Evolutionary conservation across 2,329 filamentous ascomycete genomes (phyloP).

Genomic region (Aspergillus eucalypticola): DNA sequence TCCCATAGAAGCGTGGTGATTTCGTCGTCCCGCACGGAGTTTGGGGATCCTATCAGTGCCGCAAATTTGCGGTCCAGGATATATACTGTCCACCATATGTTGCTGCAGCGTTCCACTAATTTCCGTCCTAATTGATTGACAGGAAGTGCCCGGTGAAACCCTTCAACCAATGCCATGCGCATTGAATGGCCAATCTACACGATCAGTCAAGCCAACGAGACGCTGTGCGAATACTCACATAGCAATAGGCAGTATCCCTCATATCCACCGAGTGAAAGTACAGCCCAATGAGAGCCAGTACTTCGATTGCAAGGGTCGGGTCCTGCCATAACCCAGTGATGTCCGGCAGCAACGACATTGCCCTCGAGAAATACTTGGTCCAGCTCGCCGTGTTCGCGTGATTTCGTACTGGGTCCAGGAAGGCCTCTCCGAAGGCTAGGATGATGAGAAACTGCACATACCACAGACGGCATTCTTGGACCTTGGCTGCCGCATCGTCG

Average conservation of each 20-base stretch:
- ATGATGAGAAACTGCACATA: conserved; percentile 55
- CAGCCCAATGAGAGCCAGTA: conserved; percentile 52
- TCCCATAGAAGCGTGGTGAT: conserved; percentile 47
- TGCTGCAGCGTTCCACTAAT: conserved; percentile 51
- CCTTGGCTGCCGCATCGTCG: conserved; percentile 29
- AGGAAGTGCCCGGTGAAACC: conserved; percentile 57
- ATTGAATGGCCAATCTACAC: conserved; percentile 57
- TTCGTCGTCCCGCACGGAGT: conserved; percentile 53
- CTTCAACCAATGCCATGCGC: conserved; percentile 53
- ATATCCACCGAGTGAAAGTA: conserved; percentile 55
- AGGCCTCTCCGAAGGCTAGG: conserved; percentile 55
- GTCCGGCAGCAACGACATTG: conserved; percentile 45
- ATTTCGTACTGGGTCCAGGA: conserved; percentile 43
- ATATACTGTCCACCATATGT: conserved; percentile 59
- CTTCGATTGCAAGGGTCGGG: conserved; percentile 48
- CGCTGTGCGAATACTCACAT: conserved; percentile 35
- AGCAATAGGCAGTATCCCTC: conserved; percentile 52
- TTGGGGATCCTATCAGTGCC: conserved; percentile 55
- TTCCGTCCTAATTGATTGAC: conserved; percentile 47
- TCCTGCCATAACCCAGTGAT: conserved; percentile 42
- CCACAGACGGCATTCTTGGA: conserved; percentile 41
- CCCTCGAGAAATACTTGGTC: conserved; percentile 46
- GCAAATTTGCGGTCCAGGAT: conserved; percentile 58
- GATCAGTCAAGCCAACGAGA: not conserved
- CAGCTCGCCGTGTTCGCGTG: conserved; percentile 43